These are phyloP conservation scores for Persicaria maculosa DNA, from an alignment of 148 eudicot species.

Conservation along the genomic window DNA sequence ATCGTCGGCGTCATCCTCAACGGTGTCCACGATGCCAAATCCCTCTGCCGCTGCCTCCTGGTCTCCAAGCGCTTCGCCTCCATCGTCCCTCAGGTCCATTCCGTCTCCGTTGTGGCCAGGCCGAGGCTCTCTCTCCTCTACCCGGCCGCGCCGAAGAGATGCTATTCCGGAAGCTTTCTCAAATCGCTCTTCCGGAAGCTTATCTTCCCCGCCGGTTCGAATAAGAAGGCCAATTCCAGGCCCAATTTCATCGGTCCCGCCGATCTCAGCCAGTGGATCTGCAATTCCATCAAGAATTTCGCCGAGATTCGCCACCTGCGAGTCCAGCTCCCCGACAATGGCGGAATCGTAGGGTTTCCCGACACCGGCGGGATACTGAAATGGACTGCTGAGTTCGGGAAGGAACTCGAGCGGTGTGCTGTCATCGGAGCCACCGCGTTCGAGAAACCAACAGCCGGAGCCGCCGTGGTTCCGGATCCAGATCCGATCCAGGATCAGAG, in stretches of 20 bases:
- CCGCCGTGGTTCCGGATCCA: not conserved
- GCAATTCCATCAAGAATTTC: slow-evolving; percentile 30
- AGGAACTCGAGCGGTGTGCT: slow-evolving; percentile 45
- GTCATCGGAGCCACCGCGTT: slow-evolving; percentile 41
- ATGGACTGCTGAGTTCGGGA: slow-evolving; percentile 67
- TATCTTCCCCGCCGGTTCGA: not conserved
- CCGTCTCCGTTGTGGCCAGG: slow-evolving; percentile 22
- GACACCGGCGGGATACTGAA: slow-evolving; percentile 28
- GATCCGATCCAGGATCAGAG: not conserved
- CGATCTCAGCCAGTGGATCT: slow-evolving; percentile 25
- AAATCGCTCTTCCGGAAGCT: slow-evolving; percentile 24
- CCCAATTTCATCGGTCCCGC: slow-evolving; percentile 11
- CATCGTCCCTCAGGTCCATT: slow-evolving; percentile 31
- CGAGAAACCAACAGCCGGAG: slow-evolving; percentile 1
- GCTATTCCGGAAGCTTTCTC: slow-evolving; percentile 15
- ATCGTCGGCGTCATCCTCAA: slow-evolving; percentile 36
- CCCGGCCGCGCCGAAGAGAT: not conserved
- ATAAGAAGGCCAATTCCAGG: slow-evolving; percentile 4
- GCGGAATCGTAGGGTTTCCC: slow-evolving; percentile 26
- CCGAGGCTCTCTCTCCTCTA: not conserved
- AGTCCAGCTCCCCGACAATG: slow-evolving; percentile 42
- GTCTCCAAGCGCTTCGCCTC: slow-evolving; percentile 45
- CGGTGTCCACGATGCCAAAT: slow-evolving; percentile 38
- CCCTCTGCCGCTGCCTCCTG: slow-evolving; percentile 29
- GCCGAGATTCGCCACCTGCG: slow-evolving; percentile 22